phyloP scores from a whole-genome alignment of 306 rosid species.

The Quercus ilex region DNA sequence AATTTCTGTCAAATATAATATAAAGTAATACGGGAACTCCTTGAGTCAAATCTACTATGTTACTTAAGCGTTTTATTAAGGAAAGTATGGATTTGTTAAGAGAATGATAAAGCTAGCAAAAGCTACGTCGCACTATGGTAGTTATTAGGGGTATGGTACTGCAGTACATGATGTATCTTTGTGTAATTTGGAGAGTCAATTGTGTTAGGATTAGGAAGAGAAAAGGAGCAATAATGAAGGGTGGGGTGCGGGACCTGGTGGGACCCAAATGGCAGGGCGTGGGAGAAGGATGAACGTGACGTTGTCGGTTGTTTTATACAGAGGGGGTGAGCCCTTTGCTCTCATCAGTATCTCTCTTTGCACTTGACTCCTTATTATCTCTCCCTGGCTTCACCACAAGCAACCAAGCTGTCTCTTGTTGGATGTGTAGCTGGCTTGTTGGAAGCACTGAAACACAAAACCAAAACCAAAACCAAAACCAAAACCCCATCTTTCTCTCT shows the following conservation, averaged over 20 bases:
- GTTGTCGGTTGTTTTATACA: constrained; percentile 59
- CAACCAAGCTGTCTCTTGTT: constrained; percentile 72
- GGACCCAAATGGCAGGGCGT: constrained; percentile 67
- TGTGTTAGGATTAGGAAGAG: constrained; percentile 24
- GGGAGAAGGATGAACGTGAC: constrained; percentile 68
- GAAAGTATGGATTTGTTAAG: constrained; percentile 1
- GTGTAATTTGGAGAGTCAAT: constrained; percentile 13
- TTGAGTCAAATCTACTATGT: too few species aligned
- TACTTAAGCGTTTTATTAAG: background rate
- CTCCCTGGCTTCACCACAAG: constrained; percentile 48
- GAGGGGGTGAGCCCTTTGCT: background rate
- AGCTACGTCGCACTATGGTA: constrained; percentile 19
- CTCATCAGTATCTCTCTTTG: constrained; percentile 13
- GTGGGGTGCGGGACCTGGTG: constrained; percentile 3
- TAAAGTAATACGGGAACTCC: too few species aligned
- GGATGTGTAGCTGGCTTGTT: constrained; percentile 31
- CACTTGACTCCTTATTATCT: constrained; percentile 15
- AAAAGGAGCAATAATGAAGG: constrained; percentile 43
- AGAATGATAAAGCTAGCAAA: background rate
- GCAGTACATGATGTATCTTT: constrained; percentile 10
- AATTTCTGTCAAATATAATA: background rate
- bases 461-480: background rate
- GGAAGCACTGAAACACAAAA: constrained; percentile 34
- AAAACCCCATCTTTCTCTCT: constrained; percentile 10
- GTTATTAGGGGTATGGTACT: background rate